Base-by-base conservation (phyloP, 441 rosid genomes). In the Erodium texanum region DNA sequence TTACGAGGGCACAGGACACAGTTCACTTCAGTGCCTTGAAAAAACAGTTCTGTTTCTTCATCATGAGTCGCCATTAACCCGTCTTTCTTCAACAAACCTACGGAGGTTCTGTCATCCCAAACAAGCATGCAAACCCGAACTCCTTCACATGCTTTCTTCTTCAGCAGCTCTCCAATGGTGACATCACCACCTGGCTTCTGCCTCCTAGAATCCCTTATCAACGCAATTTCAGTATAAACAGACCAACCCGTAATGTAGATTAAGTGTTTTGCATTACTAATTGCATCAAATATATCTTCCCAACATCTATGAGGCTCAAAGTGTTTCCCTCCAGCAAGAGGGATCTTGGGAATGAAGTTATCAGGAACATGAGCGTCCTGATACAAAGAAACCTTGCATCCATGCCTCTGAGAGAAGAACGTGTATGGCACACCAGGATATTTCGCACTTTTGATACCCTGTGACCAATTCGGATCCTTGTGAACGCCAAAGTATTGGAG, bases 171-270 rank as follows among this genome's bases (percentile, higher is more conserved):
- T 0, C 92, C 87, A 1, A 87, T 71, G 62, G 70, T 80, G 9
- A 73, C 6, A 19, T 72, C 20, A 0, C 77, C 77, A 36, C 52
- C 83, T 0, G 66, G 74, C 67, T 73, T 71, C 19, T 65, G 56
- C 70, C 80, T 62, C 3, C 6, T 56, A 0, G 80, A 80, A 68
- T 87, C 89, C 65, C 92, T 76, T 0, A 83, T 59, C 76, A 87
- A 66, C 15, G 79, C 68, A n/a, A 83, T 67, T 24, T 71, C 16
- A 12, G 84, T 24, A 61, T 76, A 24, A 0, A 87, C 76, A 0
- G 89, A 83, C 92, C 92, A 87, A 0, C 92, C 92, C 0, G 86
- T 70, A 9, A 85, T 78, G 67, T 87, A 87, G 52, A 85, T 77
- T 9, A 87, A 74, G 71, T 85, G 78, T n/a, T 74, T 69, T 0